phyloP scores from a whole-genome alignment of 2,329 filamentous ascomycete species.

The Pezicula carpinea region DNA sequence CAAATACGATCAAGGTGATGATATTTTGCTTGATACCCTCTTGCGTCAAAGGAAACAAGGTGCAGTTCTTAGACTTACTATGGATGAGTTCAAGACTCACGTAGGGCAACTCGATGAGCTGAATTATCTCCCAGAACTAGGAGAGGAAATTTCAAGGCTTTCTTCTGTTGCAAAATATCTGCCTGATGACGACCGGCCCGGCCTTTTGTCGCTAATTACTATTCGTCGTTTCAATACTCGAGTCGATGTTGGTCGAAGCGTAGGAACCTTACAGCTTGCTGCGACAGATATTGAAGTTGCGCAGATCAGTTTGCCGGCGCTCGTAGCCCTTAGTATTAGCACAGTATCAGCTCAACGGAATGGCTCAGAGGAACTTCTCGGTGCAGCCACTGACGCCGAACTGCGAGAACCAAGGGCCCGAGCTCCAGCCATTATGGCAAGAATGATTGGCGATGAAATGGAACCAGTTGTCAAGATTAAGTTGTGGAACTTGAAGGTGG shows the following conservation, averaged over 20 bases:
- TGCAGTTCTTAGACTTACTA: conserved; percentile 66
- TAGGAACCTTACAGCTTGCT: conserved; percentile 61
- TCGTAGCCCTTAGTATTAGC: conserved; percentile 73
- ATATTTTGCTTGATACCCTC: conserved; percentile 91
- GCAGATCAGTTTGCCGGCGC: conserved; percentile 78
- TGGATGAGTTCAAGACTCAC: conserved; percentile 60
- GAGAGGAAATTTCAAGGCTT: conserved; percentile 74
- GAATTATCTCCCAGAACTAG: conserved; percentile 63
- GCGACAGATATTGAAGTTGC: conserved; percentile 64
- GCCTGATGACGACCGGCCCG: conserved; percentile 90
- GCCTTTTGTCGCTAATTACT: conserved; percentile 69
- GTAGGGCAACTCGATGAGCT: conserved; percentile 62
- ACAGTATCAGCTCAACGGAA: conserved; percentile 60
- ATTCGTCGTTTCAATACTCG: conserved; percentile 59
- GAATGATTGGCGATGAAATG: conserved; percentile 90
- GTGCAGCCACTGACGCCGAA: conserved; percentile 36
- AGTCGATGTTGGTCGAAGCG: conserved; percentile 59
- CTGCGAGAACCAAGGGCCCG: conserved; percentile 21
- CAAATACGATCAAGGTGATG: conserved; percentile 81
- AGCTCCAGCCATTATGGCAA: conserved; percentile 73
- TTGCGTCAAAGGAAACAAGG: conserved; percentile 83
- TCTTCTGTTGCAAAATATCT: conserved; percentile 90
- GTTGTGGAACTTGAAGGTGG: conserved; percentile 75
- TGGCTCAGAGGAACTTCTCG: conserved; percentile 65
- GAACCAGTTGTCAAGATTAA: conserved; percentile 88